Evolutionary conservation across 179 eudicot genomes (phyloP), one percentile per base, ranked within the genome.

Genomic region (Nepenthes alata): DNA sequence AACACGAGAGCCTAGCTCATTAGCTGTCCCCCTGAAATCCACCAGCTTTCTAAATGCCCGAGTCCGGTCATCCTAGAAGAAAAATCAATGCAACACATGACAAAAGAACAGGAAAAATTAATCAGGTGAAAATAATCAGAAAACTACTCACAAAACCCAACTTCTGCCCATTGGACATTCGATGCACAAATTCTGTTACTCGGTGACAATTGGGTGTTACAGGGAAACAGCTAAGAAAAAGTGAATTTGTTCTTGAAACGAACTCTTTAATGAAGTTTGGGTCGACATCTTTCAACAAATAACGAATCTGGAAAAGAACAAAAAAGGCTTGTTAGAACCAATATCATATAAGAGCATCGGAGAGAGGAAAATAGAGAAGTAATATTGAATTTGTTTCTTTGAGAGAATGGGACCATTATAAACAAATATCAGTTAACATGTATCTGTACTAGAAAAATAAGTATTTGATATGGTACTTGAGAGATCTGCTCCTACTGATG

Each of bases 161-260:
- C 70, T 84, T 77, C 63, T 77, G 85, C 53, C 87, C 90, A 67
- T 61, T 61, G 59, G 80, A 60, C 55, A 53, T 53, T 12, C 80
- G 74, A 66, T 70, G 80, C 44, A 73, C 56, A 41, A 87, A 72
- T 72, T 93, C 97, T 34, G 80, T 72, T 58, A 93, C 85, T 37
- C 98, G 95, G 61, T 90, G 90, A 70, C 86, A 81, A 67, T 93
- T 93, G 34, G 98, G 98, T 16, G 98, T 89, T 68, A 93, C 80
- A 25, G 86, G 97, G 71, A 89, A 82, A 70, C 72, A 63, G 67
- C 75, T 74, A 14, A 89, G 82, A 61, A 87, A 87, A 55, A 93
- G 78, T 60, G 74, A 71, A 62, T 81, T 81, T 60, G 67, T 74
- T 57, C 73, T 77, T 58, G 73, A 63, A 70, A 84, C 68, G 53